Evolutionary conservation across 1,284 basidiomycete species (phyloP).

Genomic region (Retiboletus flavoniger): DNA sequence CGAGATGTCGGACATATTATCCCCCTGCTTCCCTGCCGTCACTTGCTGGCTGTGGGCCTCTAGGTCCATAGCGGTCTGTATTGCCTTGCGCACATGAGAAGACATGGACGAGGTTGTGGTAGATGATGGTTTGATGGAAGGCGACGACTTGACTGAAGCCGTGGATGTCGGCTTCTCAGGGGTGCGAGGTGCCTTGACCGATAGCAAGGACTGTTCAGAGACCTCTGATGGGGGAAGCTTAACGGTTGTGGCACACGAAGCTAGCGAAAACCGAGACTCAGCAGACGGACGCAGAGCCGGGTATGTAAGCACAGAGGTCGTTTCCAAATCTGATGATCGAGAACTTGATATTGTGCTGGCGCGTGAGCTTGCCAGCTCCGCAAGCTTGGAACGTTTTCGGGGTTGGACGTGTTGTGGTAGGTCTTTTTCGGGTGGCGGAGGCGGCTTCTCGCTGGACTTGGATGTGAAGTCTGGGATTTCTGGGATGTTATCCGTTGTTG

Average conservation of each 20-base stretch:
- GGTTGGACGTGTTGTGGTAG: slow-evolving; percentile 8
- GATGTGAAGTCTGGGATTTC: slow-evolving; percentile 57
- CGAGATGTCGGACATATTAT: slow-evolving; percentile 22
- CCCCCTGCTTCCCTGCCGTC: slow-evolving; percentile 7
- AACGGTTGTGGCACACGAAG: slow-evolving; percentile 22
- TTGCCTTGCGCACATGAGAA: slow-evolving; percentile 58
- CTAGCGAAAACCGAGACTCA: slow-evolving; percentile 48
- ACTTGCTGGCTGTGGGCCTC: slow-evolving; percentile 38
- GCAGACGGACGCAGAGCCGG: slow-evolving; percentile 62
- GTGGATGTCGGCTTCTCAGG: slow-evolving; percentile 14
- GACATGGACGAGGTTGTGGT: slow-evolving; percentile 49
- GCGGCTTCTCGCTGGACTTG: slow-evolving; percentile 40
- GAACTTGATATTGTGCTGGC: slow-evolving; percentile 47
- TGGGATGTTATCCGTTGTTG: slow-evolving; percentile 50
- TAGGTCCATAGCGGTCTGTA: slow-evolving; percentile 50
- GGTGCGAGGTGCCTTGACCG: slow-evolving; percentile 12
- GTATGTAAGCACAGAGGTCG: slow-evolving; percentile 64
- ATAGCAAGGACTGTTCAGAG: slow-evolving; percentile 18
- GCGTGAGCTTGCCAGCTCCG: slow-evolving; percentile 58
- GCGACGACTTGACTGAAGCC: slow-evolving; percentile 22
- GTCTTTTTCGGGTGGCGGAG: slow-evolving; percentile 29
- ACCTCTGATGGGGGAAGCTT: slow-evolving; percentile 16
- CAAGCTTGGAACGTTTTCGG: slow-evolving; percentile 59
- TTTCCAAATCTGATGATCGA: slow-evolving; percentile 40
- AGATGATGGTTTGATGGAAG: slow-evolving; percentile 27